phyloP scores from a whole-genome alignment of 345 rosid species.

The Lepidium didymum region DNA sequence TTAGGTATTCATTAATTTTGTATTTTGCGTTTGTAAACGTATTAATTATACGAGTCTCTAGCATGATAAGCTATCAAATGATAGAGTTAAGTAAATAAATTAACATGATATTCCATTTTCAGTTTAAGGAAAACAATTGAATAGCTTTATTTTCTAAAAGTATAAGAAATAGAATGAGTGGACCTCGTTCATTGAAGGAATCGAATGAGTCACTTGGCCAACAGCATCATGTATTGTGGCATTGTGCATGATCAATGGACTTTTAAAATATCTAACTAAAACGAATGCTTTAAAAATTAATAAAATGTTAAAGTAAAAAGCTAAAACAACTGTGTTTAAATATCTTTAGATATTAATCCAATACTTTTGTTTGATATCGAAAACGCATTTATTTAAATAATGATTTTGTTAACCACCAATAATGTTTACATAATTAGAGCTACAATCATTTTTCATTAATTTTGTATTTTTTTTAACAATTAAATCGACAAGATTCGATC shows the following conservation, averaged over 20 bases:
- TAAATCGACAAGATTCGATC: no score
- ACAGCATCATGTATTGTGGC: slow-evolving; percentile 18
- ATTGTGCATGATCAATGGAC: slow-evolving; percentile 1
- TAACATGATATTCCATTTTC: background rate
- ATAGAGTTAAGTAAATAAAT: background rate
- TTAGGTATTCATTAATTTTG: background rate
- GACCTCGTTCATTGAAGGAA: slow-evolving; percentile 13
- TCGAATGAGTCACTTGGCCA: slow-evolving; percentile 12
- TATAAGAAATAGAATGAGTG: background rate
- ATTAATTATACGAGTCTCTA: background rate
- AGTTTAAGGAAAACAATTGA: background rate
- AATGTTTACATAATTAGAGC: background rate
- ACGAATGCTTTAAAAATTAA: background rate
- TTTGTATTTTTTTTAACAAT: no score
- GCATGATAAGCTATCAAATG: background rate
- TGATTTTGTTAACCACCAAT: background rate
- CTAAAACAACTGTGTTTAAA: background rate
- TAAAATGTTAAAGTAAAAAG: background rate
- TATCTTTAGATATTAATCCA: background rate
- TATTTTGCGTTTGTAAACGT: background rate
- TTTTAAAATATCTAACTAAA: background rate
- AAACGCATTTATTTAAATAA: background rate
- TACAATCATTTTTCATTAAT: background rate
- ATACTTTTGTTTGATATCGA: background rate
- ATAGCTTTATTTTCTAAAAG: background rate